Percentiles rank a stretch among this genome's conserved stretches.
phyloP scores from a whole-genome alignment of 2,329 filamentous ascomycete species.

The Aureobasidium sp. region DNA sequence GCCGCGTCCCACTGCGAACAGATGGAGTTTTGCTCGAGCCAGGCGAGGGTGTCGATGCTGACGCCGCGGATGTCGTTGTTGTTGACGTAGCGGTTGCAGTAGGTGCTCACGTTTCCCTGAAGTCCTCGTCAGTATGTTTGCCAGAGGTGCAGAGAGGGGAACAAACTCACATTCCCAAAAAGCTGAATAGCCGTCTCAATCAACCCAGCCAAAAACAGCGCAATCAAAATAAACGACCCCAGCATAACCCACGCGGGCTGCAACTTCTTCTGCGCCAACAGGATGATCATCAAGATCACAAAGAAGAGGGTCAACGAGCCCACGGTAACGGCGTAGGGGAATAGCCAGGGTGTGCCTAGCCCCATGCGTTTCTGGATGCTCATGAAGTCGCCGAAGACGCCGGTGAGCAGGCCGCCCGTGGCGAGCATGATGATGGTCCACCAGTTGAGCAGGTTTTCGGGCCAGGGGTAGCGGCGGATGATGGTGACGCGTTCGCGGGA shows the following conservation, averaged over 20 bases:
- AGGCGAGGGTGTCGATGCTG: conserved; percentile 49
- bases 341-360: conserved; percentile 55
- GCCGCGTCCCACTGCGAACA: conserved; percentile 56
- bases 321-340: conserved; percentile 54
- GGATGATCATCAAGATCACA: conserved; percentile 48
- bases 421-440: conserved; percentile 56
- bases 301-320: conserved; percentile 49
- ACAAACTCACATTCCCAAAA: conserved; percentile 35
- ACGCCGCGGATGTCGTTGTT: conserved; percentile 39
- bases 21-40: conserved; percentile 53
- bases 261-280: conserved; percentile 47
- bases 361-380: conserved; percentile 46
- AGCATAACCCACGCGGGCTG: conserved; percentile 52
- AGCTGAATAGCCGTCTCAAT: conserved; percentile 55
- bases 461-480: conserved; percentile 47
- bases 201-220: conserved; percentile 52
- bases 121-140: neutral
- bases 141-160: too few species aligned
- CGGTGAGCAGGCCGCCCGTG: conserved; percentile 48
- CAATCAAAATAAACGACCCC: conserved; percentile 52
- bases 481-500: conserved; percentile 2
- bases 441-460: conserved; percentile 54
- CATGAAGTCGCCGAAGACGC: conserved; percentile 54
- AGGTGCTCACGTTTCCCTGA: conserved; percentile 46
- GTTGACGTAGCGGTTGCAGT: conserved; percentile 51